A percentile compares a stretch with the other conserved stretches of the same genome.
Evolutionary conservation across 345 rosid species (phyloP).

Genomic region (Populus simonii): DNA sequence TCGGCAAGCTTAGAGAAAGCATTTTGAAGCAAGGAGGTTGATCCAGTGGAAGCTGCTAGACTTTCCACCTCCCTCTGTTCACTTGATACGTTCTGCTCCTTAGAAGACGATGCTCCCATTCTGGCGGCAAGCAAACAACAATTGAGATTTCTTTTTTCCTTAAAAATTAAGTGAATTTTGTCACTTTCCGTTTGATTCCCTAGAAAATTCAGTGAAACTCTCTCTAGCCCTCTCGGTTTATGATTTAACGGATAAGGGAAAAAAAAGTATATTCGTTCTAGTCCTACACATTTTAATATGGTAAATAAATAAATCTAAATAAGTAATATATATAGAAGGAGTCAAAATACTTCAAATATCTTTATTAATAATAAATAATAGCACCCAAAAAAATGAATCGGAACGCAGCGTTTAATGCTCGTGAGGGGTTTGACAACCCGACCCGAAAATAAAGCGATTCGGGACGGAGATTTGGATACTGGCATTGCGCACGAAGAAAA

Average conservation of each 20-base stretch:
- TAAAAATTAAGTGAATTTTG: background rate
- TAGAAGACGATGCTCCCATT: conserved; percentile 85
- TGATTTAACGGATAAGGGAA: too few relatives aligned
- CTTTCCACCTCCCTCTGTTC: conserved; percentile 66
- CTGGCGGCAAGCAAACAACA: background rate
- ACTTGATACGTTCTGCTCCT: conserved; percentile 33
- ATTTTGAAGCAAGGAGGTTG: conserved; percentile 60
- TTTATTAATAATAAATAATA: background rate
- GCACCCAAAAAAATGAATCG: background rate
- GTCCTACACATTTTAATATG: too few relatives aligned
- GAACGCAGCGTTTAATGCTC: background rate
- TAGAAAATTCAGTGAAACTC: background rate
- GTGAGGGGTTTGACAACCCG: background rate
- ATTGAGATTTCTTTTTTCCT: background rate
- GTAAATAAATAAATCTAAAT: too few relatives aligned
- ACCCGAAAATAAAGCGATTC: background rate
- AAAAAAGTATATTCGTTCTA: too few relatives aligned
- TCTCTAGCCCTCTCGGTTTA: background rate
- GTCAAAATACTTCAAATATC: background rate
- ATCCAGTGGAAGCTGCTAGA: conserved; percentile 67
- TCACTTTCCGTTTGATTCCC: background rate
- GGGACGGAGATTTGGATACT: background rate
- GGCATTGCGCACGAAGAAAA: background rate
- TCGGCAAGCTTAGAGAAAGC: conserved; percentile 61
- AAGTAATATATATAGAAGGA: too few relatives aligned